phyloP scores from a whole-genome alignment of 2,329 filamentous ascomycete genomes.

The Ascochyta fabae region DNA sequence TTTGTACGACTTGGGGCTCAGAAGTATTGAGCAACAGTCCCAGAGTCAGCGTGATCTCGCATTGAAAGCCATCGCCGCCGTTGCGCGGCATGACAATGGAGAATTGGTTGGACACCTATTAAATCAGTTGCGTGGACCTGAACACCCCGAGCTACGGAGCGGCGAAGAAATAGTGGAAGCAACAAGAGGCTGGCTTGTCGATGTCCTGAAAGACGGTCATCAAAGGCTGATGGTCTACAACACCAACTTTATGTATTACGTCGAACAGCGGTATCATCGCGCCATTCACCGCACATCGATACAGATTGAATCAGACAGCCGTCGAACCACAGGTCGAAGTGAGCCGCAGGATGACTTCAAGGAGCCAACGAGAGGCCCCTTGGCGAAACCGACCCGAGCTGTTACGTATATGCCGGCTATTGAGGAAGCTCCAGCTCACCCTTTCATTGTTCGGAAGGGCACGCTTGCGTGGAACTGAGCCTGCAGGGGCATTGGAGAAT shows the following conservation, averaged over 20 bases:
- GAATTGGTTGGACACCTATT: conserved; percentile 10
- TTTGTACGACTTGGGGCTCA: conserved; percentile 24
- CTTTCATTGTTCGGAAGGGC: conserved; percentile 13
- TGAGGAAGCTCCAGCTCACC: conserved; percentile 9
- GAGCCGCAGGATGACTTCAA: conserved; percentile 13
- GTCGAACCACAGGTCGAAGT: conserved; percentile 2
- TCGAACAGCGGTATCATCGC: conserved; percentile 18
- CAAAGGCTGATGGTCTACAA: conserved; percentile 16
- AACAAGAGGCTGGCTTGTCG: conserved; percentile 22
- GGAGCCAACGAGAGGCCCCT: conserved; percentile 10
- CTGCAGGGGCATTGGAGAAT: neutral
- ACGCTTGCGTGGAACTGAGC: conserved; percentile 8
- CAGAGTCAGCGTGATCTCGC: conserved; percentile 16
- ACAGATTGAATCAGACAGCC: conserved; percentile 5
- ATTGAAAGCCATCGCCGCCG: conserved; percentile 19
- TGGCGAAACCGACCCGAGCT: conserved; percentile 11
- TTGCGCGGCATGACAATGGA: conserved; percentile 10
- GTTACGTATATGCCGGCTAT: conserved; percentile 10
- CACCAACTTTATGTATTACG: conserved; percentile 21
- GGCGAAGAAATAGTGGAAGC: conserved; percentile 29
- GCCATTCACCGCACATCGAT: conserved; percentile 16
- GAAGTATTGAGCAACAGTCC: conserved; percentile 17
- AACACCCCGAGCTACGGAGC: conserved; percentile 10
- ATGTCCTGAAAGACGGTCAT: conserved; percentile 1
- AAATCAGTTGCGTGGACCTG: conserved; percentile 1